These are phyloP conservation scores for Rhizopus arrhizus DNA, from an alignment of 371 early-diverging fungal genomes.

Conservation along the genomic window DNA sequence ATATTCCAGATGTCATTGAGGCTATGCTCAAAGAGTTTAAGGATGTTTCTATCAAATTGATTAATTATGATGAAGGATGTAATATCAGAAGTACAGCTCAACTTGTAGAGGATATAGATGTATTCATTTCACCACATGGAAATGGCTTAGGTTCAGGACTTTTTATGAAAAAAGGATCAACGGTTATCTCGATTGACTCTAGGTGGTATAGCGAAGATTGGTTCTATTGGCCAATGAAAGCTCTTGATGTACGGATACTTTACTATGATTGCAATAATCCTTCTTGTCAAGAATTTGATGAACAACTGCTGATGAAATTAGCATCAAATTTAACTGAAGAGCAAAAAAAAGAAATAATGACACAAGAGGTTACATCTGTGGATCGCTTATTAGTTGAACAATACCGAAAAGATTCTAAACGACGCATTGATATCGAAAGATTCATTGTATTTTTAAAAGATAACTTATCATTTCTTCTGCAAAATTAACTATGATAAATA, in stretches of 20 bases:
- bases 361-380: slow-evolving; percentile 7
- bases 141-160: slow-evolving; percentile 49
- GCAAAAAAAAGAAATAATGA: slow-evolving; percentile 13
- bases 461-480: no score
- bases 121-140: slow-evolving; percentile 50
- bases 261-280: slow-evolving; percentile 26
- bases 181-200: slow-evolving; percentile 40
- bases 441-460: slow-evolving; percentile 25
- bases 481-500: no score
- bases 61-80: slow-evolving; percentile 50
- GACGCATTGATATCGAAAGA: slow-evolving; percentile 19
- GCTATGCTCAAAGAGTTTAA: slow-evolving; percentile 26
- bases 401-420: slow-evolving; percentile 23
- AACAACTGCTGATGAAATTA: background rate
- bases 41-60: slow-evolving; percentile 10
- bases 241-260: slow-evolving; percentile 50
- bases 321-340: background rate
- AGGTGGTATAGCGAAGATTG: slow-evolving; percentile 48
- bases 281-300: slow-evolving; percentile 21
- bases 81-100: slow-evolving; percentile 45
- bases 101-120: slow-evolving; percentile 44
- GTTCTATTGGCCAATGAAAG: slow-evolving; percentile 53
- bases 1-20: slow-evolving; percentile 33
- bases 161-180: slow-evolving; percentile 46
- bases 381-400: slow-evolving; percentile 5